A percentile compares a stretch with the other conserved stretches of the same genome.
phyloP scores from a whole-genome alignment of 768 basidiomycete species.

The Amanita rubescens region DNA sequence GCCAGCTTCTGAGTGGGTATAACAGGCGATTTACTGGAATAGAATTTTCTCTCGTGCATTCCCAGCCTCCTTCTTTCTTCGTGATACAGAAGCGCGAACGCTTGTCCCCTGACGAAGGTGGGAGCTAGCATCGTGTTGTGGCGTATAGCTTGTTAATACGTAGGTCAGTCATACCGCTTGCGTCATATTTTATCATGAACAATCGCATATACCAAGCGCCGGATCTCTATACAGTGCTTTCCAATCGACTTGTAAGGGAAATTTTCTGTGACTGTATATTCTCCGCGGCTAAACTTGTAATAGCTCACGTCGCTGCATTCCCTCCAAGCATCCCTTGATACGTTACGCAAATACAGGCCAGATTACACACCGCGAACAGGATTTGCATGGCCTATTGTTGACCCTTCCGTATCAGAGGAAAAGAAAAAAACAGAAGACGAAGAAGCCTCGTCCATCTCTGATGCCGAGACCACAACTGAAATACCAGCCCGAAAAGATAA shows the following conservation, averaged over 20 bases:
- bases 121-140: conserved; percentile 14
- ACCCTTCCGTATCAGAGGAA: conserved; percentile 38
- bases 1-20: background rate
- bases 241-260: conserved; percentile 66
- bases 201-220: conserved; percentile 87
- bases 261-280: conserved; percentile 5
- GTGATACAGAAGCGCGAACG: conserved; percentile 87
- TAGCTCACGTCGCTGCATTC: conserved; percentile 65
- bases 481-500: conserved; percentile 30
- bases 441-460: conserved; percentile 18
- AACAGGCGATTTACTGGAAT: conserved; percentile 79
- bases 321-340: conserved; percentile 70
- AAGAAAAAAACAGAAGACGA: conserved; percentile 32
- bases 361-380: conserved; percentile 80
- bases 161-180: conserved; percentile 60
- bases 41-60: conserved; percentile 81
- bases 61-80: conserved; percentile 74
- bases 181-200: conserved; percentile 83
- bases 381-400: conserved; percentile 79
- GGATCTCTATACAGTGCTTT: conserved; percentile 75
- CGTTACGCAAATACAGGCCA: conserved; percentile 65
- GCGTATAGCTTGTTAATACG: conserved; percentile 6
- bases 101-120: conserved; percentile 77
- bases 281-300: background rate
- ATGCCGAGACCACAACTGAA: conserved; percentile 17